These are phyloP conservation scores for Hymenoscyphus linearis DNA, from an alignment of 2,329 filamentous ascomycete genomes.

Conservation along the genomic window DNA sequence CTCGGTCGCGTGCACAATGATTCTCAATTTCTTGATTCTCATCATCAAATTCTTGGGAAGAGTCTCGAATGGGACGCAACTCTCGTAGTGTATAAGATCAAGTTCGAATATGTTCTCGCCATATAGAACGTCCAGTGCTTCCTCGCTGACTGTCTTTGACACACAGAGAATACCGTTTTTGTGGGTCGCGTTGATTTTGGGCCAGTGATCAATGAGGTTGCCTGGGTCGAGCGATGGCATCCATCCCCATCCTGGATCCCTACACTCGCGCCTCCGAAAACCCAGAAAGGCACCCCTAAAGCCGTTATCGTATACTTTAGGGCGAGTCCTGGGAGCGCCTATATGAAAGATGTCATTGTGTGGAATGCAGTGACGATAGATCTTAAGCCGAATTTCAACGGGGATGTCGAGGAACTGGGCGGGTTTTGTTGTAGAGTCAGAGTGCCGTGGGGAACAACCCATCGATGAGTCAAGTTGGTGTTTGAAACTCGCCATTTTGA, in stretches of 20 bases:
- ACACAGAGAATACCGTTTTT: constrained; percentile 4
- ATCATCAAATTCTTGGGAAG: background rate
- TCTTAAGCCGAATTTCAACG: constrained; percentile 6
- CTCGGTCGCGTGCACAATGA: background rate
- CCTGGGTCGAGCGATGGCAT: background rate
- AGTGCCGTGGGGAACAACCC: background rate
- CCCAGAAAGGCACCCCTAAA: background rate
- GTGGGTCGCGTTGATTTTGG: background rate
- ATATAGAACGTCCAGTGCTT: constrained; percentile 6
- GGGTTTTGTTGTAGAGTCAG: background rate
- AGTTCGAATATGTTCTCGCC: constrained; percentile 7
- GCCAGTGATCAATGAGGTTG: background rate
- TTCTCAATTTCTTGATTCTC: background rate
- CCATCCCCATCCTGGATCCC: background rate
- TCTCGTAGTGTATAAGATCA: background rate
- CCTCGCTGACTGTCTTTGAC: constrained; percentile 8
- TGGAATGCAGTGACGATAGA: constrained; percentile 9
- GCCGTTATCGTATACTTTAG: too few relatives aligned
- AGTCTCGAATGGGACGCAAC: background rate
- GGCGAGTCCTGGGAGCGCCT: too few relatives aligned
- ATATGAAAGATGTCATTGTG: background rate
- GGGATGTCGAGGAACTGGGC: constrained; percentile 4
- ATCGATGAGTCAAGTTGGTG: background rate
- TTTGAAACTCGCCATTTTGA: background rate
- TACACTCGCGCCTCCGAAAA: background rate